Conservation (phyloP, 2,329 filamentous ascomycete species). For the Ceratocystis lukuohia region DNA sequence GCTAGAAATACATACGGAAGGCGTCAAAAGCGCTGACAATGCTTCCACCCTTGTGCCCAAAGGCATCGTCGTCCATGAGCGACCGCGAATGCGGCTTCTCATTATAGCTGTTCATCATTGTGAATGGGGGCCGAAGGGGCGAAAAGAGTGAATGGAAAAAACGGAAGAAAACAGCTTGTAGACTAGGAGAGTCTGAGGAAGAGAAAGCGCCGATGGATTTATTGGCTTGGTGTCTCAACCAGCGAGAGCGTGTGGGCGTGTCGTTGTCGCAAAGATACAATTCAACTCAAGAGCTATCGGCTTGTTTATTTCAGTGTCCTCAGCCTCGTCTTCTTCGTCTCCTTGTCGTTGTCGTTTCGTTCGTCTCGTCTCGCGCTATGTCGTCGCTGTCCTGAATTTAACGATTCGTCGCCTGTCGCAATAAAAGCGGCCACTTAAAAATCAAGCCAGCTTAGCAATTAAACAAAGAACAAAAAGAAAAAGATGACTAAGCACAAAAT, state of each 20-base stretch:
- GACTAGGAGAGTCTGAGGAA: background rate
- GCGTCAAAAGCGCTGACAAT: conserved; percentile 86
- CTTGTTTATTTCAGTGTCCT: too few relatives aligned
- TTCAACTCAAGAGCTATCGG: too few relatives aligned
- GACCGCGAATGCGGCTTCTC: conserved; percentile 26
- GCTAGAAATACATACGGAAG: conserved; percentile 55
- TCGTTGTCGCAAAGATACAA: background rate
- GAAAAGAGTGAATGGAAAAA: too few relatives aligned
- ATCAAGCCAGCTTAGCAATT: background rate
- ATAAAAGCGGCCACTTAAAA: background rate
- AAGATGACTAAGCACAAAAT: background rate
- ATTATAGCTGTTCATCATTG: conserved; percentile 68
- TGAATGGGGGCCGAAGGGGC: conserved; percentile 4
- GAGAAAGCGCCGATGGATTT: background rate
- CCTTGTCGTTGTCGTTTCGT: background rate
- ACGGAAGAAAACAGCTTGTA: background rate
- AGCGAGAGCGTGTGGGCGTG: background rate
- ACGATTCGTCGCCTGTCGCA: too few relatives aligned
- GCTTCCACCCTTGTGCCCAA: conserved; percentile 53
- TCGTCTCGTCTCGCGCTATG: background rate
- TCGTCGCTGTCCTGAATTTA: background rate
- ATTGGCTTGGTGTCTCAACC: background rate
- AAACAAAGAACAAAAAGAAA: background rate
- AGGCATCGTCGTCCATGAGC: conserved; percentile 58
- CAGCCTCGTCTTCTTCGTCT: too few relatives aligned